A percentile compares a stretch with the other conserved stretches of the same genome.
These are phyloP conservation scores for Exserohilum rostratum DNA, from an alignment of 2,329 filamentous ascomycete genomes.

Conservation along the genomic window DNA sequence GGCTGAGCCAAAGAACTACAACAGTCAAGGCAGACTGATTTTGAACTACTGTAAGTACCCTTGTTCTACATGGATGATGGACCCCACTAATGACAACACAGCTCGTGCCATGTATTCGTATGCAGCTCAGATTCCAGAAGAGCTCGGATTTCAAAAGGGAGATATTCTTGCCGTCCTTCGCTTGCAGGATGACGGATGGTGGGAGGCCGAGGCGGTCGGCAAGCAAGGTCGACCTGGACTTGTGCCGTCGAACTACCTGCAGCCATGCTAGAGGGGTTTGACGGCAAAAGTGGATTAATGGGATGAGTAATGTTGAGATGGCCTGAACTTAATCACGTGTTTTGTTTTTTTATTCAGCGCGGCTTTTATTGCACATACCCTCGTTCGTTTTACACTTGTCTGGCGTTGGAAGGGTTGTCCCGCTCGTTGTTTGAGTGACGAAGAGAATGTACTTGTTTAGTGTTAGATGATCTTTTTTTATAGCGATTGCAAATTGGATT, in stretches of 20 bases:
- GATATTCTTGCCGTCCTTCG: conserved; percentile 87
- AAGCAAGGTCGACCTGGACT: conserved; percentile 61
- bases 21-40: conserved; percentile 83
- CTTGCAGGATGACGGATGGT: conserved; percentile 98
- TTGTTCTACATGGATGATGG: not conserved
- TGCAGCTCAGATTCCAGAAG: conserved; percentile 91
- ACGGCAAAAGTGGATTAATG: not conserved
- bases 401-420: not conserved
- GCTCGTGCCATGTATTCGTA: conserved; percentile 95
- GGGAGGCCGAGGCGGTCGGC: conserved; percentile 92
- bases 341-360: not conserved
- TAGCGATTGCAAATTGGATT: conserved; percentile 6
- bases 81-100: conserved; percentile 47
- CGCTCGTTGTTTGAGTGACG: not conserved
- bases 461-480: not conserved
- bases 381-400: conserved; percentile 3
- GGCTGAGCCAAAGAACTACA: conserved; percentile 84
- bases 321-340: not conserved
- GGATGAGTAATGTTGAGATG: not conserved
- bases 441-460: not conserved
- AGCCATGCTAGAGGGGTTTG: conserved; percentile 54
- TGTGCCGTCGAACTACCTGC: conserved; percentile 71
- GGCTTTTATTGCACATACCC: conserved; percentile 7
- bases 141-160: conserved; percentile 89
- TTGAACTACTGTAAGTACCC: conserved; percentile 85